Evolutionary conservation across 768 basidiomycete species (phyloP).

Genomic region (Xerocomus potaroensis): DNA sequence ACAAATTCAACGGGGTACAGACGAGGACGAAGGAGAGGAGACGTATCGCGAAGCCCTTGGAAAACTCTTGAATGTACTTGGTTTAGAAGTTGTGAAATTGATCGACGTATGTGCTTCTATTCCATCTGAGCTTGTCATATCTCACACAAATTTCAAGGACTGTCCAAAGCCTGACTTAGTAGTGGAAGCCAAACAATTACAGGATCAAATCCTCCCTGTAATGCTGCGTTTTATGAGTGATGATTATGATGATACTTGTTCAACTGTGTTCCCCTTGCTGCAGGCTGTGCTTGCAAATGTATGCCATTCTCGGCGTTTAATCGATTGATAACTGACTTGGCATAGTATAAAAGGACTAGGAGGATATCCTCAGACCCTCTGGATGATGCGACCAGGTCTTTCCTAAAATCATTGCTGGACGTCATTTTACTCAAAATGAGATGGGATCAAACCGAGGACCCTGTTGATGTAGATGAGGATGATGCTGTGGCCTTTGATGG

Average conservation of each 20-base stretch:
- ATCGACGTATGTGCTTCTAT: conserved; percentile 52
- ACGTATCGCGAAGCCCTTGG: conserved; percentile 88
- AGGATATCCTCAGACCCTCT: conserved; percentile 58
- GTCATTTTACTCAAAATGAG: conserved; percentile 85
- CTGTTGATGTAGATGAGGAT: conserved; percentile 84
- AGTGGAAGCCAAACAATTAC: conserved; percentile 57
- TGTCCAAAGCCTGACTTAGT: conserved; percentile 54
- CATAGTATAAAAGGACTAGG: conserved; percentile 77
- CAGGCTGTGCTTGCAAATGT: conserved; percentile 71
- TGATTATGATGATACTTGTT: conserved; percentile 83
- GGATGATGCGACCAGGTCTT: conserved; percentile 64
- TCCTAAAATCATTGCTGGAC: conserved; percentile 72
- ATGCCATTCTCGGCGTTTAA: conserved; percentile 23
- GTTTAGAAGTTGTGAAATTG: conserved; percentile 78
- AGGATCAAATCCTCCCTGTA: conserved; percentile 70
- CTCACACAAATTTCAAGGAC: conserved; percentile 42
- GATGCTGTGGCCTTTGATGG: conserved; percentile 78
- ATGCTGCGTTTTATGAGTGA: conserved; percentile 89
- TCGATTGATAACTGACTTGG: conserved; percentile 3
- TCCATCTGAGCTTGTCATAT: background rate
- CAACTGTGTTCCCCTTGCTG: conserved; percentile 79
- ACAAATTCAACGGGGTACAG: conserved; percentile 59
- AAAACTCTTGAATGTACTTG: conserved; percentile 75
- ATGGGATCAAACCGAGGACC: conserved; percentile 80
- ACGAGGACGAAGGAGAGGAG: conserved; percentile 84